phyloP scores from a whole-genome alignment of 805 yeast genomes.

The Grigorovia transvaalensis region DNA sequence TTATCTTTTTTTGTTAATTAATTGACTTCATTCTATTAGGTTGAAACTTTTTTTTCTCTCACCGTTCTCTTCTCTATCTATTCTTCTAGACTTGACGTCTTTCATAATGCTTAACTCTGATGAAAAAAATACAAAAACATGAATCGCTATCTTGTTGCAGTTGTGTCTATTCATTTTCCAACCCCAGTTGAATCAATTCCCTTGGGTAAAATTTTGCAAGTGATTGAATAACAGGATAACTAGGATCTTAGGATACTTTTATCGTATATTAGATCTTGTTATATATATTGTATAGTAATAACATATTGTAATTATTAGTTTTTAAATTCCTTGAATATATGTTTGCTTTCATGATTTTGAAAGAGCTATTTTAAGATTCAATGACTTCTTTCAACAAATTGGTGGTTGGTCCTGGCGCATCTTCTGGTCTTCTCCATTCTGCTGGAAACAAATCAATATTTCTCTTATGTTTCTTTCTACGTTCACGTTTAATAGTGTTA shows the following conservation, averaged over 20 bases:
- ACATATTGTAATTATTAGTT: neutral
- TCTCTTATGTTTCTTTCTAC: slow-evolving; percentile 30
- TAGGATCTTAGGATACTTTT: neutral
- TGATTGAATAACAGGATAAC: neutral
- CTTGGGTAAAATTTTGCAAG: neutral
- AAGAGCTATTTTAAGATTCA: neutral
- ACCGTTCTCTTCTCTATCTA: neutral
- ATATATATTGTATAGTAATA: neutral
- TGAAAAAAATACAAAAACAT: neutral
- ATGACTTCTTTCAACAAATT: slow-evolving; percentile 12
- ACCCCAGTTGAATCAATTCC: neutral
- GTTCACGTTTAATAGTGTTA: slow-evolving; percentile 42
- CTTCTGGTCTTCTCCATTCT: slow-evolving; percentile 67
- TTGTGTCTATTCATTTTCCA: too few species aligned
- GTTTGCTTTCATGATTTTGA: neutral
- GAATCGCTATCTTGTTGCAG: neutral
- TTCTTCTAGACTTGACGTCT: neutral
- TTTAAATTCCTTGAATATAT: neutral
- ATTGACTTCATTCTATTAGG: neutral
- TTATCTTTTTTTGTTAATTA: neutral
- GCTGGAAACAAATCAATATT: slow-evolving; percentile 53
- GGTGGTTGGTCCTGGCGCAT: slow-evolving; percentile 43
- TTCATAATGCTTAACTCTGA: neutral
- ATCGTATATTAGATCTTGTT: neutral
- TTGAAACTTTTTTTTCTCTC: neutral